Percentiles rank a stretch among this genome's conserved stretches.
These are phyloP conservation scores for Nakazawaea pomicola DNA, from an alignment of 805 yeast genomes.

Conservation along the genomic window DNA sequence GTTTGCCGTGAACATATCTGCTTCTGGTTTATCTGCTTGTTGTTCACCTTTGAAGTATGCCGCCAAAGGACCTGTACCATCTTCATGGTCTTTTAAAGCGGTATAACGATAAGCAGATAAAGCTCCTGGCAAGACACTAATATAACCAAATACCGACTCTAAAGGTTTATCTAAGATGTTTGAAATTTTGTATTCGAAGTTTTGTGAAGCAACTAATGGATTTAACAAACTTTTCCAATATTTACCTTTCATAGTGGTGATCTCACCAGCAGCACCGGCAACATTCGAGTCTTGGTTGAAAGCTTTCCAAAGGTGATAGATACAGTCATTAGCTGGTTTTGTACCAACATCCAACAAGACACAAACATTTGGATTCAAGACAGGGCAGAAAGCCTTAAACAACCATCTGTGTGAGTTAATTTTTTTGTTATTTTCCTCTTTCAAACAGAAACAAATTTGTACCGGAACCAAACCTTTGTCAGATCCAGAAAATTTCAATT, in stretches of 20 bases:
- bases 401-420: conserved; percentile 98
- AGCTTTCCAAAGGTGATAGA: conserved; percentile 95
- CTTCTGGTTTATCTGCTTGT: conserved; percentile 52
- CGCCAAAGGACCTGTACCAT: conserved; percentile 70
- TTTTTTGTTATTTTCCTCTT: conserved; percentile 88
- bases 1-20: conserved; percentile 87
- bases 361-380: conserved; percentile 86
- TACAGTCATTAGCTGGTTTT: conserved; percentile 79
- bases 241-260: conserved; percentile 90
- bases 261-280: conserved; percentile 99
- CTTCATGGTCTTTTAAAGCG: conserved; percentile 60
- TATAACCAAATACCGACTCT: conserved; percentile 92
- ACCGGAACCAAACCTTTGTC: conserved; percentile 92
- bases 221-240: conserved; percentile 76
- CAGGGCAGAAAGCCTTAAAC: conserved; percentile 91
- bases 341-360: conserved; percentile 96
- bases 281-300: conserved; percentile 94
- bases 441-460: conserved; percentile 86
- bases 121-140: conserved; percentile 94
- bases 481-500: conserved; percentile 83
- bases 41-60: conserved; percentile 92
- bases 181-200: conserved; percentile 94
- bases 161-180: conserved; percentile 93
- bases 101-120: conserved; percentile 87
- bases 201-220: conserved; percentile 94